Conservation (phyloP, 192 early-diverging fungal species). For the Backusella australiensis region DNA sequence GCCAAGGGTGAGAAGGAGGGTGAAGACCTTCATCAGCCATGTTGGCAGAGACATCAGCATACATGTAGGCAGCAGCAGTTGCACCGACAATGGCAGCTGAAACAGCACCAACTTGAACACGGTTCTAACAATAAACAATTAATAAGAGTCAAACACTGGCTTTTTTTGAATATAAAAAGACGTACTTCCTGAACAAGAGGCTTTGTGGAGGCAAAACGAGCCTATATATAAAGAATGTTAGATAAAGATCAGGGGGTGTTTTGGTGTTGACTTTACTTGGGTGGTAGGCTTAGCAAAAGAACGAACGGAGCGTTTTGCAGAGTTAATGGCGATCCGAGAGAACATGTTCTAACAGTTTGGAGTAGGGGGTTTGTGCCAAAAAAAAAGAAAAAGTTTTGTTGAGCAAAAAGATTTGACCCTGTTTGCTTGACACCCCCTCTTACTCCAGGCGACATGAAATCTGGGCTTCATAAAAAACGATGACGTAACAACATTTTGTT, state of each 20-base stretch:
- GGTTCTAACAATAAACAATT: conserved; percentile 22
- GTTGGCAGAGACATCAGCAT: conserved; percentile 64
- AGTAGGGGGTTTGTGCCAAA: conserved; percentile 16
- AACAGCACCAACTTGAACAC: conserved; percentile 33
- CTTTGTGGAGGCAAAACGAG: conserved; percentile 39
- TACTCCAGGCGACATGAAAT: background rate
- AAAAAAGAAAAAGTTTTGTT: conserved; percentile 13
- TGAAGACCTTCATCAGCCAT: conserved; percentile 93
- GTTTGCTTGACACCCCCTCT: conserved; percentile 8
- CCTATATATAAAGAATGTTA: conserved; percentile 16
- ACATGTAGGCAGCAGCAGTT: conserved; percentile 47
- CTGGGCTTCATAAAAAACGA: background rate
- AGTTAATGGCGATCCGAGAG: conserved; percentile 34
- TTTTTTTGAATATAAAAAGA: background rate
- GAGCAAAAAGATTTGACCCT: background rate
- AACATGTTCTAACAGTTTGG: conserved; percentile 31
- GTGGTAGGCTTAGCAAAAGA: conserved; percentile 21
- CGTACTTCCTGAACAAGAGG: conserved; percentile 31
- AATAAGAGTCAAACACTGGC: background rate
- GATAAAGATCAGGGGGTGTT: background rate
- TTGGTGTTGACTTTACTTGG: conserved; percentile 1
- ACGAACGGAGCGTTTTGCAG: conserved; percentile 35
- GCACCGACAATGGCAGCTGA: conserved; percentile 61
- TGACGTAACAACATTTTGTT: background rate
- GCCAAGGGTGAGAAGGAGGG: conserved; percentile 85